Percentiles rank a stretch among this genome's conserved stretches.
Conservation (phyloP, 2,329 filamentous ascomycete genomes). For the Hypoxylon sp. region DNA sequence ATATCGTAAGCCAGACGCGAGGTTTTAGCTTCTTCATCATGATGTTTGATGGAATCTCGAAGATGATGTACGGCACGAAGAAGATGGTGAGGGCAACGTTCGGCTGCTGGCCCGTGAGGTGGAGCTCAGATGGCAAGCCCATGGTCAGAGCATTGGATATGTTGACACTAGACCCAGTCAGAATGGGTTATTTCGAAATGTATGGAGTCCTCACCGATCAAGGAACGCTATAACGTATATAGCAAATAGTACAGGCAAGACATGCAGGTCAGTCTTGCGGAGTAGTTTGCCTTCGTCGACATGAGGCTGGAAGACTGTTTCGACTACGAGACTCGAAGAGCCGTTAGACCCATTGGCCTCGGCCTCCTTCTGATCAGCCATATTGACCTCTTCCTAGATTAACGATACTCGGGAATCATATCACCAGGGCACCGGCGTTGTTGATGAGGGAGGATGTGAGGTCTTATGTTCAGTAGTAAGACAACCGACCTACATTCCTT, state of each 20-base stretch:
- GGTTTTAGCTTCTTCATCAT: conserved; percentile 41
- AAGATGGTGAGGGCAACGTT: conserved; percentile 45
- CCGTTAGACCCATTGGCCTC: not conserved
- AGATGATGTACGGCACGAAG: conserved; percentile 46
- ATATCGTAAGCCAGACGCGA: conserved; percentile 38
- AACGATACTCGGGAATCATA: not conserved
- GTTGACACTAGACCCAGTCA: conserved; percentile 30
- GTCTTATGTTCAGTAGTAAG: not conserved
- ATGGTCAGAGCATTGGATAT: conserved; percentile 45
- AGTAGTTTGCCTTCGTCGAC: conserved; percentile 29
- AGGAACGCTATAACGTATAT: conserved; percentile 43
- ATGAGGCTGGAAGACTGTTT: not conserved
- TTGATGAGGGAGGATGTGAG: not conserved
- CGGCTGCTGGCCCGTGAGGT: conserved; percentile 36
- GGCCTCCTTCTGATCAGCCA: conserved; percentile 3
- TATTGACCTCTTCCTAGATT: not conserved
- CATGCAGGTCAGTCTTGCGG: conserved; percentile 41
- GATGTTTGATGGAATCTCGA: conserved; percentile 47
- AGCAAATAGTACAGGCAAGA: conserved; percentile 43
- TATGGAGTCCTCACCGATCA: conserved; percentile 35
- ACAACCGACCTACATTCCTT: not conserved
- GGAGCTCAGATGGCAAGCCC: conserved; percentile 37
- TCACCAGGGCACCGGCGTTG: not conserved
- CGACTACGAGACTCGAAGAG: not conserved
- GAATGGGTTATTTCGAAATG: not conserved